phyloP scores from a whole-genome alignment of 139 green algal species.

The Marvania coccoides region DNA sequence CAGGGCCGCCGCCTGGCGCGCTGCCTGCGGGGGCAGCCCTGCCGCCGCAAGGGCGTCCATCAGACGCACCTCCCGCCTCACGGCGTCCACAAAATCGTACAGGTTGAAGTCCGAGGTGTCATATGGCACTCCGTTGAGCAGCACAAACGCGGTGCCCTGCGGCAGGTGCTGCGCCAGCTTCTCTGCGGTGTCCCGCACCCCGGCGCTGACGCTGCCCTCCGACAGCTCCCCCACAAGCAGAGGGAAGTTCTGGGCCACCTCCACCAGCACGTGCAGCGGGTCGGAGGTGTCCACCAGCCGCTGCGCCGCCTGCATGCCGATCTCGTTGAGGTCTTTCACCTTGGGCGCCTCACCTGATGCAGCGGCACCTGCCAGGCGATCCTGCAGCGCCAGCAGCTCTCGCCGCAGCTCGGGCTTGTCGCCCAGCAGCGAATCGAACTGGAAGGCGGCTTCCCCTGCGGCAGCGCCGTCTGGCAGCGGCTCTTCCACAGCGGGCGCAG shows the following conservation, averaged over 20 bases:
- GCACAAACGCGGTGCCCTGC: slow-evolving; percentile 47
- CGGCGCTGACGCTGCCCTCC: slow-evolving; percentile 15
- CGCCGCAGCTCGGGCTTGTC: slow-evolving; percentile 43
- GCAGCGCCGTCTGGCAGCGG: not conserved
- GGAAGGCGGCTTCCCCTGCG: slow-evolving; percentile 22
- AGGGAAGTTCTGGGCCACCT: slow-evolving; percentile 85
- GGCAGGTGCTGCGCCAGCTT: slow-evolving; percentile 16
- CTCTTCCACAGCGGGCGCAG: slow-evolving; percentile 22
- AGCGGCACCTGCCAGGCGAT: slow-evolving; percentile 54
- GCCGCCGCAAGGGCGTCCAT: slow-evolving; percentile 28
- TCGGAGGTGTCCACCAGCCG: slow-evolving; percentile 53
- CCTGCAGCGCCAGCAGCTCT: slow-evolving; percentile 70
- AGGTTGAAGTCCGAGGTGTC: slow-evolving; percentile 58
- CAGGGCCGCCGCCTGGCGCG: slow-evolving; percentile 13
- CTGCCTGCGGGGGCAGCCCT: slow-evolving; percentile 23
- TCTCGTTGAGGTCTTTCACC: slow-evolving; percentile 64
- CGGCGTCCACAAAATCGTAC: slow-evolving; percentile 40
- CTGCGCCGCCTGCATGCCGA: slow-evolving; percentile 81
- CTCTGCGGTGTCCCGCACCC: slow-evolving; percentile 19
- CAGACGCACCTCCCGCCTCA: slow-evolving; percentile 46
- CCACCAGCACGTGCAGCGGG: slow-evolving; percentile 62
- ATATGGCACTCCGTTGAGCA: slow-evolving; percentile 69
- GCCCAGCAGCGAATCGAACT: slow-evolving; percentile 54
- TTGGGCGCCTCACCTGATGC: slow-evolving; percentile 56
- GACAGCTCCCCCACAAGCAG: slow-evolving; percentile 62